phyloP scores from a whole-genome alignment of 163 green algal genomes.

The Coccomyxa subellipsoidea region DNA sequence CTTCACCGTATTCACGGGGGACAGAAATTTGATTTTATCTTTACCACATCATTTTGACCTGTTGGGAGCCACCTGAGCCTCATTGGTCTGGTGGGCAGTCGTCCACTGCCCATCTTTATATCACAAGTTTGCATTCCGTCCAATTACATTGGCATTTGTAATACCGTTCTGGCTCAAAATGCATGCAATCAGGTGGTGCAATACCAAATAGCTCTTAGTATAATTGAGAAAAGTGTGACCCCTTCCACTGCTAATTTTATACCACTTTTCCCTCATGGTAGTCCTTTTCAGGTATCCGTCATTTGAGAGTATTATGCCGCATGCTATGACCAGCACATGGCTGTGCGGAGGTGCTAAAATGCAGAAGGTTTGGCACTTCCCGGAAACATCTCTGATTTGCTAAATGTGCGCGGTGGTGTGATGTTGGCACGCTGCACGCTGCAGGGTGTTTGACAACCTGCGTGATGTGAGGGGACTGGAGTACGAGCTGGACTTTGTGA shows the following conservation, averaged over 20 bases:
- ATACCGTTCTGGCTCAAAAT: neutral
- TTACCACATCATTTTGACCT: neutral
- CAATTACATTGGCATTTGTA: neutral
- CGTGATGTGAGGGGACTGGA: constrained; percentile 41
- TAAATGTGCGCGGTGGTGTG: neutral
- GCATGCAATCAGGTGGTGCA: no score
- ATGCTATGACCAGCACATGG: neutral
- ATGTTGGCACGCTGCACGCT: neutral
- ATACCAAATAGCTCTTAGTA: no score
- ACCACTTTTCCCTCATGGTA: no score
- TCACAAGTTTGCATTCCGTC: no score
- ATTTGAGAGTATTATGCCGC: neutral
- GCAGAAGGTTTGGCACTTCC: neutral
- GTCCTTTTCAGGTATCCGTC: no score
- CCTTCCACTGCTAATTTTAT: no score
- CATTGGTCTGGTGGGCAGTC: no score
- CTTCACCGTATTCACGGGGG: neutral
- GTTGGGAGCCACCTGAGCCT: neutral
- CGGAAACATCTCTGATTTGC: no score
- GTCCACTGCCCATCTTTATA: no score
- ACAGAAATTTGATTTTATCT: neutral
- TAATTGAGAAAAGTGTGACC: no score
- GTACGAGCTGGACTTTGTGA: constrained; percentile 57
- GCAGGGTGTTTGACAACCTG: constrained; percentile 32
- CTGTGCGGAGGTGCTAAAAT: neutral